These are phyloP conservation scores for Eruca vesicaria DNA, from an alignment of 441 rosid species.

Conservation along the genomic window DNA sequence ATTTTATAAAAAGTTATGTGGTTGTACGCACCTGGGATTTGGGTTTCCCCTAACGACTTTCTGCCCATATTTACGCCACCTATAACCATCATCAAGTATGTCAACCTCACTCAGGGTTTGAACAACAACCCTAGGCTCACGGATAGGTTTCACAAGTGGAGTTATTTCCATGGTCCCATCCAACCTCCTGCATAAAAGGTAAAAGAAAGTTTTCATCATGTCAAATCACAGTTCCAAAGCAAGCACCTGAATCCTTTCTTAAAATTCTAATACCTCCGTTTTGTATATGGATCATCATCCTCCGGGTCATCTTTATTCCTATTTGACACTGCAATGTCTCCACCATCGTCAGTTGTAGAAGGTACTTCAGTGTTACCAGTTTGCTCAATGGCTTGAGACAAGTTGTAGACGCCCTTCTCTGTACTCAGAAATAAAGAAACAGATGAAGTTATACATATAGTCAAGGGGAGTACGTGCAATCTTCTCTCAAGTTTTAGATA, in stretches of 20 bases:
- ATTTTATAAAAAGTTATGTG: no score
- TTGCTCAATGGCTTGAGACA: conserved; percentile 46
- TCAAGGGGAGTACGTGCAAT: background rate
- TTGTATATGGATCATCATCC: conserved; percentile 76
- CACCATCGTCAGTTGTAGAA: conserved; percentile 56
- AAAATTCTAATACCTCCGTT: conserved; percentile 62
- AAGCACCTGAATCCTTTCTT: conserved; percentile 7
- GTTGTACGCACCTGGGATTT: background rate
- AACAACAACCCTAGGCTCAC: conserved; percentile 98
- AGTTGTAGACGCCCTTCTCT: conserved; percentile 60
- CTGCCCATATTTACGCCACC: conserved; percentile 44
- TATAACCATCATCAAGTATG: conserved; percentile 93
- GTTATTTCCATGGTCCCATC: conserved; percentile 37
- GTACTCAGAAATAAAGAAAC: conserved; percentile 14
- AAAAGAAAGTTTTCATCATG: conserved; percentile 11
- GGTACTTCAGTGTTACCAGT: conserved; percentile 56
- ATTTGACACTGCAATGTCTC: conserved; percentile 43
- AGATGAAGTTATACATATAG: background rate
- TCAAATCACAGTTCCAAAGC: conserved; percentile 17
- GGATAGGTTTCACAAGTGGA: conserved; percentile 92
- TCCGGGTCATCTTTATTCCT: conserved; percentile 52
- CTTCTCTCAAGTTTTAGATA: conserved; percentile 3
- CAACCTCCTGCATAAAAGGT: conserved; percentile 64
- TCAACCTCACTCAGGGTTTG: conserved; percentile 97
- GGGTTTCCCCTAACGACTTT: conserved; percentile 81